Base-by-base conservation (phyloP, 2,329 filamentous ascomycete species). In the Pseudogymnoascus sp. region DNA sequence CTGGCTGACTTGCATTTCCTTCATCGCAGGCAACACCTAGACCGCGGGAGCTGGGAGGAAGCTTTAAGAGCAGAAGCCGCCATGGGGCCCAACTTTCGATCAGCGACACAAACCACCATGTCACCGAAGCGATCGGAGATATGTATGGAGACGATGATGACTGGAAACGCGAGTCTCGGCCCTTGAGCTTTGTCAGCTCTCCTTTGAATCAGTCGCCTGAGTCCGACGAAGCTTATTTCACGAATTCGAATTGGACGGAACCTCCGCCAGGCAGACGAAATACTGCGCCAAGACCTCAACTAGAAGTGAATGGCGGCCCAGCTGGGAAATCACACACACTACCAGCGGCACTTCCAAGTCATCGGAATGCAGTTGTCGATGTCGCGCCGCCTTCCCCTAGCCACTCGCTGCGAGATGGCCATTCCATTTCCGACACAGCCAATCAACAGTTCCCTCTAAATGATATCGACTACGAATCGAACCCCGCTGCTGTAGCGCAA, bases 61-160 rank as follows among this genome's bases (percentile, higher is more conserved):
- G 70, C 63, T 74, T 73, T 66, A 70, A 67, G 63, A 73, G 68
- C 61, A 68, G 71, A 63, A 67, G 72, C 33, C 71, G 72, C 56
- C 72, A 74, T 71, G 70, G 60, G 64, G 50, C 66, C 31, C 71
- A 73, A 68, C 68, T 74, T 33, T 74, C 73, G 21, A 74, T 89
- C 74, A 88, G 83, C 78, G 87, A 90, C 77, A 85, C 88, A 69
- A 86, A 78, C 73, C 86, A 90, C 76, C 88, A 90, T 81, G 85
- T 90, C 70, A 91, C 87, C 56, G 88, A 90, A 73, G 86, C 87
- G 62, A 89, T 90, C 75, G 86, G 86, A 66, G 85, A 88, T 76
- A 84, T 89, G 81, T 90, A 91, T 76, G 85, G 84, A 71, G 82
- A 85, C 69, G 75, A 76, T 69, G 77, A 81, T 67, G 80, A 82